phyloP scores from a whole-genome alignment of 208 protist species.

The Trypanosoma congolense region DNA sequence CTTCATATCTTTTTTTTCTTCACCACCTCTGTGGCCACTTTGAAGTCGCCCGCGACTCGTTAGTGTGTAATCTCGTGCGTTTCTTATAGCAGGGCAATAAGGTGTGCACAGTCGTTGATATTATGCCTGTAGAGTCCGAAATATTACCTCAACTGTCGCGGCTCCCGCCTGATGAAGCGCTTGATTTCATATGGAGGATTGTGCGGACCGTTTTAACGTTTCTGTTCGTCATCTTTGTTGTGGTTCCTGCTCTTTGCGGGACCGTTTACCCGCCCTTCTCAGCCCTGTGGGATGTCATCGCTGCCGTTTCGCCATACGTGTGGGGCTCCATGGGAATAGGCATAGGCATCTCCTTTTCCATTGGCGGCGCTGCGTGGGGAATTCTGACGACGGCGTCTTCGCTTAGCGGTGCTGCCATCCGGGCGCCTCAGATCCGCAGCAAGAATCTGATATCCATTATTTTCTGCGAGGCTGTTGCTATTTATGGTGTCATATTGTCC shows the following conservation, averaged over 20 bases:
- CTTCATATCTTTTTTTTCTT: no score
- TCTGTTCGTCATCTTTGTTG: conserved; percentile 64
- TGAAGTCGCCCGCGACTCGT: no score
- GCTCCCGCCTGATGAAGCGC: conserved; percentile 76
- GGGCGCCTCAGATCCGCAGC: conserved; percentile 83
- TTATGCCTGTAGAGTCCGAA: conserved; percentile 77
- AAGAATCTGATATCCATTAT: conserved; percentile 96
- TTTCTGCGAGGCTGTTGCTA: conserved; percentile 99
- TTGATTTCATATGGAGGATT: conserved; percentile 52
- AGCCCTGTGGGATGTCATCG: conserved; percentile 69
- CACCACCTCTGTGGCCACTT: no score
- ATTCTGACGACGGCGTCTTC: conserved; percentile 85
- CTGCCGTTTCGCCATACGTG: conserved; percentile 62
- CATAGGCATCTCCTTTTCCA: conserved; percentile 78
- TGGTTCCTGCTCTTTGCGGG: conserved; percentile 68
- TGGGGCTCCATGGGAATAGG: conserved; percentile 79
- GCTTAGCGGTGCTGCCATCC: conserved; percentile 84
- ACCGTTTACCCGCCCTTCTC: conserved; percentile 80
- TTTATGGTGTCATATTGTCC: conserved; percentile 98
- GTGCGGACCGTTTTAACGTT: conserved; percentile 44
- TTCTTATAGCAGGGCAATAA: background rate
- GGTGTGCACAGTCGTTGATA: conserved; percentile 1
- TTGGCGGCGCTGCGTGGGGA: conserved; percentile 84
- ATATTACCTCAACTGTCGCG: conserved; percentile 71
- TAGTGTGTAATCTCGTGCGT: background rate